Percentiles rank a stretch among this genome's conserved stretches.
These are phyloP conservation scores for Barnettozyma pratensis DNA, from an alignment of 805 yeast genomes.

Conservation along the genomic window DNA sequence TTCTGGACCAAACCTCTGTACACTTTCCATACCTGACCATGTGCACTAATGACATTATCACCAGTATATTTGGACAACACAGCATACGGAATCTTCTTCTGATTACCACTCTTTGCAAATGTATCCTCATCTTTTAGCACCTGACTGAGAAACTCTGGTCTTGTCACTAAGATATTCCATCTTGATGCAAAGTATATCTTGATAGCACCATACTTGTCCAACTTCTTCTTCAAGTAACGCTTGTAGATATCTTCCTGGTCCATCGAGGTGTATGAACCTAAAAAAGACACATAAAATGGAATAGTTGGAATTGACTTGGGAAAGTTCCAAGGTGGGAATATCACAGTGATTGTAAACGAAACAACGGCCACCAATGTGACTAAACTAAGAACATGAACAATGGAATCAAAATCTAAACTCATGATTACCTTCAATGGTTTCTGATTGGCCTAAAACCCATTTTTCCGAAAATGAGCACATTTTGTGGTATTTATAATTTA, in stretches of 20 bases:
- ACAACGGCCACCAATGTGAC: not conserved
- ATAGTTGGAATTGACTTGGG: slow-evolving; percentile 53
- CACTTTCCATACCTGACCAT: slow-evolving; percentile 45
- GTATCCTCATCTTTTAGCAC: slow-evolving; percentile 43
- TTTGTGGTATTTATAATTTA: too few species aligned
- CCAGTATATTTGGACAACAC: slow-evolving; percentile 53
- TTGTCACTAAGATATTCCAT: slow-evolving; percentile 53
- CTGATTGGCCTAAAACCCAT: too few species aligned
- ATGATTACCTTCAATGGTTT: too few species aligned
- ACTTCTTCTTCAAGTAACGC: slow-evolving; percentile 35
- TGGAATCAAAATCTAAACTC: too few species aligned
- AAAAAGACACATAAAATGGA: slow-evolving; percentile 54
- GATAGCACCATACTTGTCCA: slow-evolving; percentile 52
- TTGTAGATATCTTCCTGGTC: slow-evolving; percentile 47
- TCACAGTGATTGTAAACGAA: slow-evolving; percentile 8
- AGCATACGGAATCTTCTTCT: slow-evolving; percentile 50
- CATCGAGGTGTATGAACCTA: slow-evolving; percentile 36
- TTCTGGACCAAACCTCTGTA: slow-evolving; percentile 41
- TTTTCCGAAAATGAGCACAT: too few species aligned
- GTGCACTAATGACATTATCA: slow-evolving; percentile 56
- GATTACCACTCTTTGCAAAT: slow-evolving; percentile 57
- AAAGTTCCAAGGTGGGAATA: slow-evolving; percentile 44
- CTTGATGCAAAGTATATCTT: slow-evolving; percentile 55
- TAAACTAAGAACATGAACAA: slow-evolving; percentile 1
- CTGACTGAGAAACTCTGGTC: slow-evolving; percentile 41